A percentile compares a stretch with the other conserved stretches of the same genome.
phyloP scores from a whole-genome alignment of 2,329 filamentous ascomycete species.

The Orbilia quercus region DNA sequence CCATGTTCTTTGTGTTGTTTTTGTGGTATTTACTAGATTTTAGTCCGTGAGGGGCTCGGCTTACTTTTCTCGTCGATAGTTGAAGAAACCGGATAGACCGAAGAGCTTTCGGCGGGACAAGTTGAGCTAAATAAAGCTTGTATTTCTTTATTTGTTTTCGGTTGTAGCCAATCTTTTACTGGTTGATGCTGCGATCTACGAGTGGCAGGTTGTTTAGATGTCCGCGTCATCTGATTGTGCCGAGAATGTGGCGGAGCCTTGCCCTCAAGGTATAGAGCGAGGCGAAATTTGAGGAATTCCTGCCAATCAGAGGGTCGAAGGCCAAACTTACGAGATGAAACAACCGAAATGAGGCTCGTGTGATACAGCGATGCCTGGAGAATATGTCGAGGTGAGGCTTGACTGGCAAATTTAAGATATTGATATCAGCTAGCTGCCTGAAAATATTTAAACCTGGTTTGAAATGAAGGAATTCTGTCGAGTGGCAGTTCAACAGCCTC shows the following conservation, averaged over 20 bases:
- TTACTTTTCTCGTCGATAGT: not conserved
- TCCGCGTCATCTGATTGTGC: constrained; percentile 47
- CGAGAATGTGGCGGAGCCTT: constrained; percentile 34
- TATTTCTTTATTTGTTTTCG: not conserved
- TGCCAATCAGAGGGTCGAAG: constrained; percentile 7
- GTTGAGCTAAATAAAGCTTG: constrained; percentile 31
- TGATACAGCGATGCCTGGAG: too few relatives aligned
- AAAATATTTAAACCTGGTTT: too few relatives aligned
- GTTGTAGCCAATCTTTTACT: not conserved
- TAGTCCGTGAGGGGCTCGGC: not conserved
- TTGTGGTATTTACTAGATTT: constrained; percentile 23
- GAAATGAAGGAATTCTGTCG: too few relatives aligned
- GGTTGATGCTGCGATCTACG: constrained; percentile 1
- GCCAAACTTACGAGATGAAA: not conserved
- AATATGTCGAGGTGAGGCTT: not conserved
- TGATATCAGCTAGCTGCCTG: too few relatives aligned
- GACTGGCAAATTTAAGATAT: not conserved
- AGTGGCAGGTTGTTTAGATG: constrained; percentile 21
- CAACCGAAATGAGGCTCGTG: constrained; percentile 15
- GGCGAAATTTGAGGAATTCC: constrained; percentile 10
- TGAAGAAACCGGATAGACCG: not conserved
- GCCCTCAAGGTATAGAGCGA: constrained; percentile 36
- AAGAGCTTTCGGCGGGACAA: not conserved
- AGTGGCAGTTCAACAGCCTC: too few relatives aligned
- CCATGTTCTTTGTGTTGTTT: constrained; percentile 28